A percentile compares a stretch with the other conserved stretches of the same genome.
Evolutionary conservation across 495 filamentous ascomycete genomes (phyloP).

Genomic region (Aspergillus incahuasiensis): DNA sequence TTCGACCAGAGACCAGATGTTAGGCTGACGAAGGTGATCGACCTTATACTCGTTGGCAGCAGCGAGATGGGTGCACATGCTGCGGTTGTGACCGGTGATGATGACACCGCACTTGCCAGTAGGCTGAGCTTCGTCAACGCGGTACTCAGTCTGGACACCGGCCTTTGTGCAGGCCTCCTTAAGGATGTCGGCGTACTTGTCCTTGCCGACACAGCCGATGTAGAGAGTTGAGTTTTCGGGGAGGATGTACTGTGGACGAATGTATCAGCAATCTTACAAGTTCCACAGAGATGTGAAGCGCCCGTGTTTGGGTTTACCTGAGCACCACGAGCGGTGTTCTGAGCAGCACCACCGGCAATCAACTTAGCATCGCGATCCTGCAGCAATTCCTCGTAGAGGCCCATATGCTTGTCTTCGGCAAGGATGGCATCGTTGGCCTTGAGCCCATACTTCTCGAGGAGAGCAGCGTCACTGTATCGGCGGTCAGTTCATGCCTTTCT

Average conservation of each 20-base stretch:
- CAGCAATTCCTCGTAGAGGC: constrained; percentile 85
- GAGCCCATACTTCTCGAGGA: constrained; percentile 87
- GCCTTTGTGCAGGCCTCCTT: constrained; percentile 72
- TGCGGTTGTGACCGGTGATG: constrained; percentile 90
- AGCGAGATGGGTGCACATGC: constrained; percentile 91
- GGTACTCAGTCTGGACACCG: constrained; percentile 90
- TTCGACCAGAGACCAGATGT: constrained; percentile 88
- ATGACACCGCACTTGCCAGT: constrained; percentile 95
- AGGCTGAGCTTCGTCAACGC: constrained; percentile 70
- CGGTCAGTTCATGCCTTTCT: not conserved
- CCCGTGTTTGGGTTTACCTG: constrained; percentile 44
- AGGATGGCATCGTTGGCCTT: constrained; percentile 98
- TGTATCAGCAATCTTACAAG: not conserved
- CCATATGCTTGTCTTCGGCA: constrained; percentile 82
- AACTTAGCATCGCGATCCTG: constrained; percentile 77
- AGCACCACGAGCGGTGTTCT: constrained; percentile 96
- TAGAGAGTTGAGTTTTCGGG: constrained; percentile 81
- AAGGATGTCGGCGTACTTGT: constrained; percentile 86
- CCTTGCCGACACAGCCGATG: constrained; percentile 86
- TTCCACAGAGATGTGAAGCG: not conserved
- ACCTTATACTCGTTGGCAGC: constrained; percentile 96
- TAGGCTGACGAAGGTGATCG: constrained; percentile 84
- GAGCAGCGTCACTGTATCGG: constrained; percentile 51
- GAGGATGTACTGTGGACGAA: constrained; percentile 69
- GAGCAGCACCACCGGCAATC: constrained; percentile 93